Evolutionary conservation across 169 alveolate genomes (phyloP).

Genomic region (Cryptosporidium andersoni): DNA sequence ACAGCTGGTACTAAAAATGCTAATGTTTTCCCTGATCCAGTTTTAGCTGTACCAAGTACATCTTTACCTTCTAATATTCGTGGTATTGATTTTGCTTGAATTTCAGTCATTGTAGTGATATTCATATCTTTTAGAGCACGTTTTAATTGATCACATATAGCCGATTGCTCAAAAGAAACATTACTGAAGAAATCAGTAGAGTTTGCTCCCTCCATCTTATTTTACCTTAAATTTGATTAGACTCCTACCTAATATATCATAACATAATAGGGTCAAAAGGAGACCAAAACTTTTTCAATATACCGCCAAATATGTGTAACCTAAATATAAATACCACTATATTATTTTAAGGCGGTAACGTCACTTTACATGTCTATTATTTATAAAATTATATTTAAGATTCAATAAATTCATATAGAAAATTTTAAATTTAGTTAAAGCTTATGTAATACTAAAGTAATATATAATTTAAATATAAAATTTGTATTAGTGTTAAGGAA

Average conservation of each 20-base stretch:
- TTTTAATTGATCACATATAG: conserved; percentile 90
- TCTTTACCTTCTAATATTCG: conserved; percentile 96
- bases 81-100: conserved; percentile 97
- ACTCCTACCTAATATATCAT: conserved; percentile 2
- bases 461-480: no score
- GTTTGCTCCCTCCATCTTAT: background rate
- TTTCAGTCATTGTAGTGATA: conserved; percentile 93
- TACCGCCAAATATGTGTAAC: no score
- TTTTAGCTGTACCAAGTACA: conserved; percentile 96
- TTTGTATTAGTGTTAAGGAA: no score
- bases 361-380: no score
- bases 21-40: conserved; percentile 98
- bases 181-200: conserved; percentile 80
- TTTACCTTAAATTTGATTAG: background rate
- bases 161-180: conserved; percentile 84
- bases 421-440: no score
- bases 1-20: conserved; percentile 98
- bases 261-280: no score
- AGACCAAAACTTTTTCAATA: no score
- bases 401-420: no score
- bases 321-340: no score
- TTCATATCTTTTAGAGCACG: conserved; percentile 89
- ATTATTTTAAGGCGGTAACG: no score
- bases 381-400: no score
- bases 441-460: no score